Conservation (phyloP, 495 filamentous ascomycete species). For the Lentithecium fluviatile region DNA sequence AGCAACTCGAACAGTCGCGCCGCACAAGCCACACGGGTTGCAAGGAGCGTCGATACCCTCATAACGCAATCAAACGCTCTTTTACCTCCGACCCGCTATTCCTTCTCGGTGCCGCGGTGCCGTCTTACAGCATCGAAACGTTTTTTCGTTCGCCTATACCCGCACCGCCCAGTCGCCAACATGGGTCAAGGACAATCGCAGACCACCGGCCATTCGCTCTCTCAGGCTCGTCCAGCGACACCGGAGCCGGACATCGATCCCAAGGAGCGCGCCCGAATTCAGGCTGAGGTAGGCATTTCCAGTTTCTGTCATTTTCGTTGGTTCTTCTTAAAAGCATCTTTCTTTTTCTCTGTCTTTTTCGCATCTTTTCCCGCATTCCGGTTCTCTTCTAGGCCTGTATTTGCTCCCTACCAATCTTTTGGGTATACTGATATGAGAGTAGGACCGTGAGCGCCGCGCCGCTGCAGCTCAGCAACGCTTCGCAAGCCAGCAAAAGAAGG, state of each 20-base stretch:
- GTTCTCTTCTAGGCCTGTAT: no score
- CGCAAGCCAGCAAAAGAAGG: constrained; percentile 7
- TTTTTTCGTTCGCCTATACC: no score
- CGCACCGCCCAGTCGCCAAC: background rate
- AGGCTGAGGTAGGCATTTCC: constrained; percentile 17
- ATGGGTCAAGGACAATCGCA: constrained; percentile 12
- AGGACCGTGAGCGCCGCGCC: constrained; percentile 23
- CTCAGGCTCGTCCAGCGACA: constrained; percentile 8
- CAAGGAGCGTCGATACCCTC: no score
- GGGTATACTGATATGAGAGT: background rate
- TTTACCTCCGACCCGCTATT: no score
- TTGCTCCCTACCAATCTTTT: no score
- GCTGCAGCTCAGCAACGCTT: constrained; percentile 24
- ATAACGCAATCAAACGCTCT: no score
- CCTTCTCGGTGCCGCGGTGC: no score
- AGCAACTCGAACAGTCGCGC: no score
- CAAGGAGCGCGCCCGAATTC: background rate
- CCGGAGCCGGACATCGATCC: constrained; percentile 18
- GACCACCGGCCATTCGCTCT: background rate
- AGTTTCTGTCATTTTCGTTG: no score
- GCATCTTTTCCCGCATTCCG: background rate
- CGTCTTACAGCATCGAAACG: no score
- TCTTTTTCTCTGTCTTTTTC: background rate
- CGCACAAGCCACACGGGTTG: no score
- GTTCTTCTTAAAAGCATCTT: no score